Conservation (phyloP, 495 filamentous ascomycete genomes). For the Talaromyces adpressus region DNA sequence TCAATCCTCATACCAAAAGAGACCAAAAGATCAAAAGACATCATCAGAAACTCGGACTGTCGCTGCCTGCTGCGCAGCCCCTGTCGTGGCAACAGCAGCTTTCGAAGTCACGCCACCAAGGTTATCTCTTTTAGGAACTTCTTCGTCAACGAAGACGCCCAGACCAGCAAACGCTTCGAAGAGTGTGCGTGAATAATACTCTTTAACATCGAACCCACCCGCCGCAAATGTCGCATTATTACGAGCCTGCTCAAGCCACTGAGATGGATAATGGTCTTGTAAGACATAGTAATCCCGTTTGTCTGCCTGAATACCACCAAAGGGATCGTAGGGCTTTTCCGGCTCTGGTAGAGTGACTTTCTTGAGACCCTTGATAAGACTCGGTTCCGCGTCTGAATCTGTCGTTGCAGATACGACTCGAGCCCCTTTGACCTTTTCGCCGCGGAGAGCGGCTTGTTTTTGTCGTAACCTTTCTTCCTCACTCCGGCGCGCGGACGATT, state of each 20-base stretch:
- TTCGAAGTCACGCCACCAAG: constrained; percentile 13
- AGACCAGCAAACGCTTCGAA: constrained; percentile 87
- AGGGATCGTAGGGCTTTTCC: constrained; percentile 84
- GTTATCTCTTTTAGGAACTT: constrained; percentile 45
- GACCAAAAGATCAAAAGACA: constrained; percentile 5
- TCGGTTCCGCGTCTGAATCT: constrained; percentile 23
- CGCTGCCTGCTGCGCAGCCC: constrained; percentile 23
- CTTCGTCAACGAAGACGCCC: constrained; percentile 76
- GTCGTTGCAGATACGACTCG: constrained; percentile 18
- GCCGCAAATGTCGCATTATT: constrained; percentile 55
- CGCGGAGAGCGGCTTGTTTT: constrained; percentile 36
- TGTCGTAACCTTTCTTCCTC: constrained; percentile 42
- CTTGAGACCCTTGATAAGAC: constrained; percentile 69
- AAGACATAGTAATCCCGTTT: constrained; percentile 62
- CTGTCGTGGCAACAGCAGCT: constrained; percentile 21
- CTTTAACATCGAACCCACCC: constrained; percentile 74
- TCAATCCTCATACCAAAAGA: too few species aligned
- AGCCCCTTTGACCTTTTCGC: constrained; percentile 28
- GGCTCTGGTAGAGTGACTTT: constrained; percentile 50
- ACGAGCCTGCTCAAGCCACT: constrained; percentile 56
- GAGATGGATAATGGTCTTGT: constrained; percentile 56
- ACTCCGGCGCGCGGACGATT: constrained; percentile 46
- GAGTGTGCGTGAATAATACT: constrained; percentile 73
- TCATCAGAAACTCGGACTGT: constrained; percentile 13
- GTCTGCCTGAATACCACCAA: constrained; percentile 62